These are phyloP conservation scores for Heterobasidion parviporum DNA, from an alignment of 1,284 basidiomycete species.

Conservation along the genomic window DNA sequence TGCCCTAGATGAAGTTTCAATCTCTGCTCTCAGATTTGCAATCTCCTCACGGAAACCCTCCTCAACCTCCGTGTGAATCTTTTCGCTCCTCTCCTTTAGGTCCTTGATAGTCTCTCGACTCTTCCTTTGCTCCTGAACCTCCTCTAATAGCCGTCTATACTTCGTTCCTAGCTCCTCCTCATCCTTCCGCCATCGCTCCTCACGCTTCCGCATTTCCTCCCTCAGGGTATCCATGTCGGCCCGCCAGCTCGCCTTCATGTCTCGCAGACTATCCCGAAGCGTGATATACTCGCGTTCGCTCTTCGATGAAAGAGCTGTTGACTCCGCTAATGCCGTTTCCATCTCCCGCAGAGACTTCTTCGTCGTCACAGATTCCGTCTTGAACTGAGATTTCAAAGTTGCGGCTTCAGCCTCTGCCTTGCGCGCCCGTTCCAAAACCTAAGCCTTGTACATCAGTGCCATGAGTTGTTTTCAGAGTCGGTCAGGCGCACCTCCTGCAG, in stretches of 20 bases:
- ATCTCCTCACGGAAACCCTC: slow-evolving; percentile 41
- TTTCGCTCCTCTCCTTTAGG: slow-evolving; percentile 30
- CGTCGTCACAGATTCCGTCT: slow-evolving; percentile 58
- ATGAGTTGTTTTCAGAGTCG: background rate
- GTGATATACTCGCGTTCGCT: slow-evolving; percentile 73
- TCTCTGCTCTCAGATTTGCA: slow-evolving; percentile 32
- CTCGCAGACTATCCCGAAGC: slow-evolving; percentile 64
- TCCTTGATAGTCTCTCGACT: slow-evolving; percentile 29
- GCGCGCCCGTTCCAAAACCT: slow-evolving; percentile 75
- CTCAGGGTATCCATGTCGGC: slow-evolving; percentile 54
- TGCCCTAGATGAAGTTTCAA: slow-evolving; percentile 45
- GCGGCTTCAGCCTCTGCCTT: slow-evolving; percentile 73
- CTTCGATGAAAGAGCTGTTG: slow-evolving; percentile 68
- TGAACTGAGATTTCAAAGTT: slow-evolving; percentile 58
- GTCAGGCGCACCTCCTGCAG: slow-evolving; percentile 59
- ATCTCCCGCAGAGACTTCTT: slow-evolving; percentile 73
- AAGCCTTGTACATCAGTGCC: background rate
- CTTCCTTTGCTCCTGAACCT: slow-evolving; percentile 40
- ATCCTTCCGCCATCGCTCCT: slow-evolving; percentile 57
- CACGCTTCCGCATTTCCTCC: slow-evolving; percentile 64
- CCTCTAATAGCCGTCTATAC: slow-evolving; percentile 52
- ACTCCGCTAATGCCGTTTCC: slow-evolving; percentile 62
- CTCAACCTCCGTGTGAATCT: slow-evolving; percentile 42
- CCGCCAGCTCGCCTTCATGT: slow-evolving; percentile 62
- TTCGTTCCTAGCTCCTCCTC: slow-evolving; percentile 57